These are phyloP conservation scores for Pseudognaphalium luteoalbum DNA, from an alignment of 129 eudicot genomes.

Conservation along the genomic window DNA sequence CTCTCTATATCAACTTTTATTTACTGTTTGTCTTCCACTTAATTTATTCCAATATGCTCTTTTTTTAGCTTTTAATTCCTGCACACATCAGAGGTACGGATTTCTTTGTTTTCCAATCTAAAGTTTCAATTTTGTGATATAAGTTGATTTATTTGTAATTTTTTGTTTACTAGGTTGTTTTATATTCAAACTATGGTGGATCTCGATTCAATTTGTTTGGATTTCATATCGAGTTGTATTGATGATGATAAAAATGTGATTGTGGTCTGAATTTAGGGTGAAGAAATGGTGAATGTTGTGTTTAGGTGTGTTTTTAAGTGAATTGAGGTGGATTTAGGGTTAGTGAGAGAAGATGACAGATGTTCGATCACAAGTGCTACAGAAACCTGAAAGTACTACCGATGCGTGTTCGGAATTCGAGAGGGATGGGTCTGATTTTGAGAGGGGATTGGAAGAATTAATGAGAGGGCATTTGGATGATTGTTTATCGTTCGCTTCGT, in stretches of 20 bases:
- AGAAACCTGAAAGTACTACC: slow-evolving; percentile 76
- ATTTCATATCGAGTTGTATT: slow-evolving; percentile 15
- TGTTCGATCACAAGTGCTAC: slow-evolving; percentile 56
- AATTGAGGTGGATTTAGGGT: slow-evolving; percentile 34
- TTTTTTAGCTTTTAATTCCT: neutral
- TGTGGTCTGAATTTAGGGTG: slow-evolving; percentile 12
- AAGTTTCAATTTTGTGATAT: neutral
- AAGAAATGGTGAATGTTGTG: slow-evolving; percentile 23
- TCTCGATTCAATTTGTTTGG: slow-evolving; percentile 25
- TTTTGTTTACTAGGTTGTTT: slow-evolving; percentile 2
- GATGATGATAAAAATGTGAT: slow-evolving; percentile 8
- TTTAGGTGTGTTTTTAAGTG: slow-evolving; percentile 26
- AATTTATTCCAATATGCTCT: slow-evolving; percentile 14
- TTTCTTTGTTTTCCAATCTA: slow-evolving; percentile 16
- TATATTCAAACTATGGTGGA: slow-evolving; percentile 16
- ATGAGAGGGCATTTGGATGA: slow-evolving; percentile 86
- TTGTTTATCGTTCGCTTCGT: slow-evolving; percentile 84
- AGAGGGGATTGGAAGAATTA: slow-evolving; percentile 81
- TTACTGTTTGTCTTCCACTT: neutral
- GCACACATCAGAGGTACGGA: slow-evolving; percentile 36
- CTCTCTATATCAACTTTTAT: slow-evolving; percentile 5
- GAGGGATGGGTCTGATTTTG: slow-evolving; percentile 54
- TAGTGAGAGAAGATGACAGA: slow-evolving; percentile 58
- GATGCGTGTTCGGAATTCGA: slow-evolving; percentile 43
- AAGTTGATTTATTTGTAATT: neutral